phyloP scores from a whole-genome alignment of 305 asterid species.

The Stenogyne calaminthoides region DNA sequence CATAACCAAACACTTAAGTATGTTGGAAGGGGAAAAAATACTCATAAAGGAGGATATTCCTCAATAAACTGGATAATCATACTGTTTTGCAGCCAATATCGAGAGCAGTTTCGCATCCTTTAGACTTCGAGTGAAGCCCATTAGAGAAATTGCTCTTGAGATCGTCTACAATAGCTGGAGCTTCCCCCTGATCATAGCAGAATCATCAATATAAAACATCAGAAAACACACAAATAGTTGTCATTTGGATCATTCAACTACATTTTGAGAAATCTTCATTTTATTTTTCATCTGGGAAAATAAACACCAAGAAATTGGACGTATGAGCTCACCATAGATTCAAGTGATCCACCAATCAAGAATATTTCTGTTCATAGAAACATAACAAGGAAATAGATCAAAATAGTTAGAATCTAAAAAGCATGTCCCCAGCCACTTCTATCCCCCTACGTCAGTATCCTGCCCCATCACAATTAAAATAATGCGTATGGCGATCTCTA shows the following conservation, averaged over 20 bases:
- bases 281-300: neutral
- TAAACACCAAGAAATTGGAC: slow-evolving; percentile 21
- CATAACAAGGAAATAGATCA: slow-evolving; percentile 21
- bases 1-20: slow-evolving; percentile 28
- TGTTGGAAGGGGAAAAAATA: slow-evolving; percentile 22
- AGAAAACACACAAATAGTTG: slow-evolving; percentile 22
- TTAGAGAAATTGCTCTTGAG: slow-evolving; percentile 37
- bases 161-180: slow-evolving; percentile 72
- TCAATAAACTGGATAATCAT: slow-evolving; percentile 33
- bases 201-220: slow-evolving; percentile 31
- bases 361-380: slow-evolving; percentile 45
- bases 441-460: neutral
- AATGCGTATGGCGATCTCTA: neutral
- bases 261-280: neutral
- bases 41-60: slow-evolving; percentile 28
- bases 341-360: slow-evolving; percentile 42
- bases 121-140: slow-evolving; percentile 48
- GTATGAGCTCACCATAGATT: slow-evolving; percentile 65
- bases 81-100: slow-evolving; percentile 54
- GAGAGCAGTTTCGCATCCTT: slow-evolving; percentile 48
- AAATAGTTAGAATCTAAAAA: slow-evolving; percentile 20
- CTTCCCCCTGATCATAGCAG: slow-evolving; percentile 67
- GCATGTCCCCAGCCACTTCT: neutral
- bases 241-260: slow-evolving; percentile 20
- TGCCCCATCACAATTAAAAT: slow-evolving; percentile 13